Evolutionary conservation across 108 stramenopile genomes (phyloP).

Genomic region (Chaetoceros tenuissimus): DNA sequence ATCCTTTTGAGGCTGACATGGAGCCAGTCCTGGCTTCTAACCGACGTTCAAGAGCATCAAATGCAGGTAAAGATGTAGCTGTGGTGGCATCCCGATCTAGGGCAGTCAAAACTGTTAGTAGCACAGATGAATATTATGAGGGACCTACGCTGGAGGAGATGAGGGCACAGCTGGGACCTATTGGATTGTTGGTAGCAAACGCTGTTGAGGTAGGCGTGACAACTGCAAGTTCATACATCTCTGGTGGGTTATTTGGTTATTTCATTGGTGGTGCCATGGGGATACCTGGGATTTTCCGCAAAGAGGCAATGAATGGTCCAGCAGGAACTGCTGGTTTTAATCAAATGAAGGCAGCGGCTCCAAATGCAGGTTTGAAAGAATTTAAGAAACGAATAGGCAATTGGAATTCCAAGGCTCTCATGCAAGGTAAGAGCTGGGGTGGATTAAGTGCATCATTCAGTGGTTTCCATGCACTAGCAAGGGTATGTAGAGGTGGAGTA

Average conservation of each 20-base stretch:
- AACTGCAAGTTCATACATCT: conserved; percentile 39
- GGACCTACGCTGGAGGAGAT: not conserved
- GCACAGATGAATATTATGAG: not conserved
- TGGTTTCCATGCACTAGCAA: conserved; percentile 42
- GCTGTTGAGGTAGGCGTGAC: conserved; percentile 44
- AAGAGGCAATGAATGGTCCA: conserved; percentile 12
- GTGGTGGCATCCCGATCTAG: not conserved
- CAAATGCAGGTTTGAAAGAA: conserved; percentile 15
- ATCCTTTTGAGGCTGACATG: not conserved
- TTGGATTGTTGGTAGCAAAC: conserved; percentile 47
- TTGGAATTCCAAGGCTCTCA: conserved; percentile 42
- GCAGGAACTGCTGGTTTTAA: not conserved
- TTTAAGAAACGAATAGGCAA: conserved; percentile 18
- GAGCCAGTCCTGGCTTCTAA: not conserved
- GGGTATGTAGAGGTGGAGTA: conserved; percentile 38
- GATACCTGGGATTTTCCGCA: conserved; percentile 29
- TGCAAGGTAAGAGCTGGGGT: conserved; percentile 47
- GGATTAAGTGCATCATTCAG: conserved; percentile 51
- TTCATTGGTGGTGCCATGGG: conserved; percentile 39
- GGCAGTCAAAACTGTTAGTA: not conserved
- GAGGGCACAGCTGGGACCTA: conserved; percentile 26
- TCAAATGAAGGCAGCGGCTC: conserved; percentile 1
- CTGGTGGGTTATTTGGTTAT: conserved; percentile 54
- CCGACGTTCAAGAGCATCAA: not conserved
- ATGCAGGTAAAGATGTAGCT: not conserved